phyloP scores from a whole-genome alignment of 768 basidiomycete genomes.

The Tulasnella sp. region DNA sequence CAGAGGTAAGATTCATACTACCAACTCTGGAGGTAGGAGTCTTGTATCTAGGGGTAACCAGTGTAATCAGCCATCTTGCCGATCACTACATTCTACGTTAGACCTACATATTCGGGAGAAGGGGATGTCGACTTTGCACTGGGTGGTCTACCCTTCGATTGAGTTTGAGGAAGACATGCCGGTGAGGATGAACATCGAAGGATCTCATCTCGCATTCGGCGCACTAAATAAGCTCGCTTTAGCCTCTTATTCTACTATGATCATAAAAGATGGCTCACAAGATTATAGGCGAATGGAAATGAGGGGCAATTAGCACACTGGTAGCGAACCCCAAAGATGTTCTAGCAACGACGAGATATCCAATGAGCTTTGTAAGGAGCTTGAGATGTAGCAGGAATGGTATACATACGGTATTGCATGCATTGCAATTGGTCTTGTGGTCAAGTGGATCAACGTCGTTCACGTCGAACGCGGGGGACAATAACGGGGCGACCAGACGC shows the following conservation, averaged over 20 bases:
- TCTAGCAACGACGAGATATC: slow-evolving; percentile 46
- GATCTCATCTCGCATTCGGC: slow-evolving; percentile 76
- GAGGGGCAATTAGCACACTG: slow-evolving; percentile 92
- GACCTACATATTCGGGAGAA: slow-evolving; percentile 75
- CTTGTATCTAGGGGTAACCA: too few species aligned
- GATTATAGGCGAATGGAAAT: slow-evolving; percentile 64
- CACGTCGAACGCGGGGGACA: background rate
- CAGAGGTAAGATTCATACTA: slow-evolving; percentile 68
- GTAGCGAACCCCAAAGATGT: slow-evolving; percentile 77
- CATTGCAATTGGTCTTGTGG: slow-evolving; percentile 64
- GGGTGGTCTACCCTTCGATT: slow-evolving; percentile 73
- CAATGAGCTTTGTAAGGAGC: background rate
- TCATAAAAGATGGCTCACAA: slow-evolving; percentile 55
- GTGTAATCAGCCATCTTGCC: too few species aligned
- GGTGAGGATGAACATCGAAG: slow-evolving; percentile 79
- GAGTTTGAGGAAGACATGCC: slow-evolving; percentile 87
- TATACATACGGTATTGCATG: slow-evolving; percentile 57
- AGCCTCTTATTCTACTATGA: slow-evolving; percentile 20
- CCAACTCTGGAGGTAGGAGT: slow-evolving; percentile 30
- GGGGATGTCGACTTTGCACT: slow-evolving; percentile 56
- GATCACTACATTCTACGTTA: background rate
- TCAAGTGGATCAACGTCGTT: slow-evolving; percentile 47
- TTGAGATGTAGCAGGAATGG: background rate
- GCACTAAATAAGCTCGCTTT: slow-evolving; percentile 58
- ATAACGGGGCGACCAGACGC: background rate